A percentile compares a stretch with the other conserved stretches of the same genome.
Evolutionary conservation across 2,329 filamentous ascomycete species (phyloP).

Genomic region (Cladosporium sp.): DNA sequence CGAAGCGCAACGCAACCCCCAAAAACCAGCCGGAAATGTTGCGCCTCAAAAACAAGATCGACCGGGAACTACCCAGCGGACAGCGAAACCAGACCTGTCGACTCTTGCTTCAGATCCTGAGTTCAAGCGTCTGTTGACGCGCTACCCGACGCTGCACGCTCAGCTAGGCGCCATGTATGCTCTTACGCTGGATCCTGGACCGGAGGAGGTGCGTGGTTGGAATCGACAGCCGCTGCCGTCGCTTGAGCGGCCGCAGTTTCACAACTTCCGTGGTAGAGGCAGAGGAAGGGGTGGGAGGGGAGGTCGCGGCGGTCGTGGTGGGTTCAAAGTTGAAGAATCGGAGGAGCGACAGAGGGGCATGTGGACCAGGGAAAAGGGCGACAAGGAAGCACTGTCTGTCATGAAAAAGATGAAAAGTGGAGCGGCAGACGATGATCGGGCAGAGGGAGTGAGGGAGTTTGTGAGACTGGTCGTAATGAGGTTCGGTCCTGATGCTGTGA

Average conservation of each 20-base stretch:
- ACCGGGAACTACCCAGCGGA: slow-evolving; percentile 28
- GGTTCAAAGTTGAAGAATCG: slow-evolving; percentile 15
- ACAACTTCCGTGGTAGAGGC: slow-evolving; percentile 24
- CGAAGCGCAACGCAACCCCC: slow-evolving; percentile 13
- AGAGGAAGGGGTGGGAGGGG: slow-evolving; percentile 23
- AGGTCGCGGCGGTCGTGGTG: slow-evolving; percentile 23
- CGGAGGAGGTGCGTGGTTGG: slow-evolving; percentile 33
- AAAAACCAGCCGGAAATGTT: slow-evolving; percentile 1
- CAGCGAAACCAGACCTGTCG: slow-evolving; percentile 31
- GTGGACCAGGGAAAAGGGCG: slow-evolving; percentile 42
- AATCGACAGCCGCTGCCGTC: slow-evolving; percentile 26
- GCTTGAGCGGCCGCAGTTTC: slow-evolving; percentile 10
- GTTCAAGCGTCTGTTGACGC: slow-evolving; percentile 35
- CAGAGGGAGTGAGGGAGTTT: slow-evolving; percentile 46
- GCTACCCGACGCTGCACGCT: slow-evolving; percentile 36
- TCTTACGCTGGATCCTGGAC: slow-evolving; percentile 38
- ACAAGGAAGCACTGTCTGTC: slow-evolving; percentile 34
- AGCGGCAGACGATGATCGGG: slow-evolving; percentile 33
- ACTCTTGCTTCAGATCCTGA: slow-evolving; percentile 36
- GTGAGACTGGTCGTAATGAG: slow-evolving; percentile 46
- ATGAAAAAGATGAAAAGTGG: slow-evolving; percentile 35
- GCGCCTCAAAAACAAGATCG: slow-evolving; percentile 20
- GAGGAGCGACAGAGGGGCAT: slow-evolving; percentile 31
- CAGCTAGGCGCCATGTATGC: slow-evolving; percentile 39
- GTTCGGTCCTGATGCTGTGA: slow-evolving; percentile 18